Evolutionary conservation across 2,329 filamentous ascomycete genomes (phyloP).

Genomic region (Aureobasidium leucospermi): DNA sequence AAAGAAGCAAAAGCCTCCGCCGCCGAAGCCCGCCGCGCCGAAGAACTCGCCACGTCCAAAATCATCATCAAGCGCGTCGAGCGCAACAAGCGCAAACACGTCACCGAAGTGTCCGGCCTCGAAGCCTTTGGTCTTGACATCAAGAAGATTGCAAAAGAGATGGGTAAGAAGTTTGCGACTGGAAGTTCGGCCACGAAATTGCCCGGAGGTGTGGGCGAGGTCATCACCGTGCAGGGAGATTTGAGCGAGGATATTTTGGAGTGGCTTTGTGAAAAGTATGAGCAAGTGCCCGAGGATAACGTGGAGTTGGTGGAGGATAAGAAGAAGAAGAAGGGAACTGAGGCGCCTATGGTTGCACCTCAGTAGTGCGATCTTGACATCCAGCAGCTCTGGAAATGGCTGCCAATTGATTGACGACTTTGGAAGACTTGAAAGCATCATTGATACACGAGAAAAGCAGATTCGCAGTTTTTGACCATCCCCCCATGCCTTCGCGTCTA

Average conservation of each 20-base stretch:
- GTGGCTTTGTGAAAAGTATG: slow-evolving; percentile 82
- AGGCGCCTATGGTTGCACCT: slow-evolving; percentile 1
- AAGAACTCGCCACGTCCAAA: slow-evolving; percentile 73
- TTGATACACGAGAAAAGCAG: too few relatives aligned
- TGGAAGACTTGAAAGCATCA: too few relatives aligned
- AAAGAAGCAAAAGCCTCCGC: slow-evolving; percentile 92
- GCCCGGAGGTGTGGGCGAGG: slow-evolving; percentile 61
- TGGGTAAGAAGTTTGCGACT: slow-evolving; percentile 98
- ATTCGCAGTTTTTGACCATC: too few relatives aligned
- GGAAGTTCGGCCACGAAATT: slow-evolving; percentile 88
- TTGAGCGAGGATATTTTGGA: slow-evolving; percentile 91
- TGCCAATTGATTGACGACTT: too few relatives aligned
- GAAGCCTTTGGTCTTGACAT: slow-evolving; percentile 87
- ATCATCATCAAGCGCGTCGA: slow-evolving; percentile 94
- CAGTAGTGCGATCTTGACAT: neutral
- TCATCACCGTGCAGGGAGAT: slow-evolving; percentile 97
- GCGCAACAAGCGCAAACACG: slow-evolving; percentile 95
- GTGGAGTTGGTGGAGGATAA: slow-evolving; percentile 93
- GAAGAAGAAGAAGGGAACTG: slow-evolving; percentile 62
- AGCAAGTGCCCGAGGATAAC: slow-evolving; percentile 87
- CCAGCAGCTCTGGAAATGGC: too few relatives aligned
- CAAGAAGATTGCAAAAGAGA: slow-evolving; percentile 87
- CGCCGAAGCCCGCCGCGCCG: slow-evolving; percentile 73
- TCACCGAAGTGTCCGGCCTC: slow-evolving; percentile 84
- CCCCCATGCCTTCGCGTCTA: too few relatives aligned